Percentiles rank a stretch among this genome's conserved stretches.
Evolutionary conservation across 2,329 filamentous ascomycete genomes (phyloP).

Genomic region (Colletotrichum tabaci): DNA sequence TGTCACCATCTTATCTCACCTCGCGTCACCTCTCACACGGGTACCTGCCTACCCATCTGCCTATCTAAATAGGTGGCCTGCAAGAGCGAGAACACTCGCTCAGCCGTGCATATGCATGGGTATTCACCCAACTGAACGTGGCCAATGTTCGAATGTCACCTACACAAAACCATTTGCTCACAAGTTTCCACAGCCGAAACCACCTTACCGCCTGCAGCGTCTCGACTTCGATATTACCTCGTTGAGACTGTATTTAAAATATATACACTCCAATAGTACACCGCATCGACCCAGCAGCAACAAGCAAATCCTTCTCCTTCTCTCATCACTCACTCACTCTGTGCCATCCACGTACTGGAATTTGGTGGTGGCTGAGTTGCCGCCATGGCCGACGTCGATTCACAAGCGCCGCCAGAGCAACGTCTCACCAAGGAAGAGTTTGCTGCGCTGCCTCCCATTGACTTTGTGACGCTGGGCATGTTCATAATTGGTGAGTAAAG

Average conservation of each 20-base stretch:
- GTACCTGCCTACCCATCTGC: not conserved
- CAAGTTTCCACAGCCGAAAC: not conserved
- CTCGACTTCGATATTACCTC: not conserved
- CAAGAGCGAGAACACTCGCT: not conserved
- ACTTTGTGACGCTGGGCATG: slow-evolving; percentile 81
- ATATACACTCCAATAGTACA: not conserved
- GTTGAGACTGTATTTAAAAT: not conserved
- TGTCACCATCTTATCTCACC: not conserved
- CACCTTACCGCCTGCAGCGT: not conserved
- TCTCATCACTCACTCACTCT: not conserved
- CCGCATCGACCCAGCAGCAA: not conserved
- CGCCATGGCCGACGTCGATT: slow-evolving; percentile 21
- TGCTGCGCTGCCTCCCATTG: slow-evolving; percentile 55
- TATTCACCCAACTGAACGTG: too few relatives aligned
- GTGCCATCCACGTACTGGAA: not conserved
- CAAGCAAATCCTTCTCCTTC: not conserved
- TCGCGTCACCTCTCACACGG: not conserved
- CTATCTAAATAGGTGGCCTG: not conserved
- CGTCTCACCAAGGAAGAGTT: slow-evolving; percentile 51
- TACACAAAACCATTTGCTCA: not conserved
- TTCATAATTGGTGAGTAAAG: slow-evolving; percentile 76
- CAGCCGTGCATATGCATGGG: not conserved
- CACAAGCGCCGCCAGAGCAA: slow-evolving; percentile 8
- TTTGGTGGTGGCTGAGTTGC: not conserved
- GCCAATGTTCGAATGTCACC: not conserved